phyloP scores from a whole-genome alignment of 1,284 basidiomycete species.

The Cryptococcus hybrid region DNA sequence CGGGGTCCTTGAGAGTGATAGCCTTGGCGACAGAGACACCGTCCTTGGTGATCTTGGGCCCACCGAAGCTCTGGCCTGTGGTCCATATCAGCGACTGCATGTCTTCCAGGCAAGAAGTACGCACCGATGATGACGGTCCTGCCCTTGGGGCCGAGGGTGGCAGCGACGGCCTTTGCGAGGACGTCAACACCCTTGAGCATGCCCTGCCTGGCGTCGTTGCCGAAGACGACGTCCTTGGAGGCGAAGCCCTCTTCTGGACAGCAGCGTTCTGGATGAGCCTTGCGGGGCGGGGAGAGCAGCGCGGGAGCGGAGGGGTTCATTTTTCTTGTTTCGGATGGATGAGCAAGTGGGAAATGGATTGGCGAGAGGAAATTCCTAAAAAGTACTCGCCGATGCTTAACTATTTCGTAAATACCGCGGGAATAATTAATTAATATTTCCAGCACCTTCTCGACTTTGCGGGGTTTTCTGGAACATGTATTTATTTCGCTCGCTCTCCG shows the following conservation, averaged over 20 bases:
- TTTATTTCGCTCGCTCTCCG: not conserved
- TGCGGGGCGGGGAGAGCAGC: constrained; percentile 52
- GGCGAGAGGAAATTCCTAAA: constrained; percentile 6
- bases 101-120: constrained; percentile 5
- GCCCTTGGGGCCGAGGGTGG: constrained; percentile 96
- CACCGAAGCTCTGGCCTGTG: constrained; percentile 79
- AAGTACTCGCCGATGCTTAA: not conserved
- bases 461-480: not conserved
- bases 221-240: constrained; percentile 94
- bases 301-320: constrained; percentile 39
- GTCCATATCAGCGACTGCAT: not conserved
- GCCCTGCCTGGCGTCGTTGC: constrained; percentile 88
- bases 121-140: constrained; percentile 96
- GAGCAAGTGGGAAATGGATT: constrained; percentile 2
- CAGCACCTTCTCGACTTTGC: not conserved
- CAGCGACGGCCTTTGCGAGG: constrained; percentile 90
- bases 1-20: constrained; percentile 94
- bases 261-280: constrained; percentile 50
- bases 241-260: constrained; percentile 58
- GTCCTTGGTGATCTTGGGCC: constrained; percentile 98
- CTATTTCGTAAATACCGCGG: not conserved
- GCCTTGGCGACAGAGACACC: constrained; percentile 98
- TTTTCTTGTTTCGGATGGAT: constrained; percentile 15
- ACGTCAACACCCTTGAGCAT: constrained; percentile 96
- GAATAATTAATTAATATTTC: not conserved